Base-by-base conservation (phyloP, 768 basidiomycete genomes). In the Exsudoporus frostii region DNA sequence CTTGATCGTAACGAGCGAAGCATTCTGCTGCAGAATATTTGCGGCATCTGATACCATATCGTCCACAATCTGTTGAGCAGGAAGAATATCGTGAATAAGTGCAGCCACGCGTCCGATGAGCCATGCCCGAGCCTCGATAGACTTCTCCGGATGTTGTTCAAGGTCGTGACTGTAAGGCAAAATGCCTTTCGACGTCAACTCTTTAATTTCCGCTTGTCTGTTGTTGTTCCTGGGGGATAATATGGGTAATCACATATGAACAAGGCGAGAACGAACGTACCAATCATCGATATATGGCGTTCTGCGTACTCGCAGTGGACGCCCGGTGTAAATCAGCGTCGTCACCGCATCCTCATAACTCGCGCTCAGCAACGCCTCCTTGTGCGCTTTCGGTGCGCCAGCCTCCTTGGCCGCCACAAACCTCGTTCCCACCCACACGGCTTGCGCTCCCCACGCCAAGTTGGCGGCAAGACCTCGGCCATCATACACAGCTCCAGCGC, bases 401-500 rank as follows among this genome's bases (percentile, higher is more conserved):
- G 93, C 92, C 68, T 95, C 92, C 5, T 71, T 78, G 15, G 82
- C 74, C 14, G 93, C 92, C 24, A 95, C 92, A 64, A 96, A 95
- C 42, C 93, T 82, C 4, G 89, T 91, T 41, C 89, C 90, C 34
- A 90, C 88, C 90, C 89, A 94, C 49, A 94, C 92, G 33, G 79
- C 94, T 60, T 92, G 80, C 34, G 93, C 93, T 56, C 94, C 94
- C 83, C 88, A 95, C 61, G 85, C 77, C 50, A 98, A 71, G 63
- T 94, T 92, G 15, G 94, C 90, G 4, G 91, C 93, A 9, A 96
- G 77, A 53, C 88, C 81, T 45, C 93, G 81, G 5, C 93, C 93
- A 60, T 96, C 92, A 71, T 83, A 92, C 19, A 98, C 88, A 0
- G 92, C 94, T 30, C 94, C 94, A 5, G 94, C 94, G 25, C 92